A percentile compares a stretch with the other conserved stretches of the same genome.
These are phyloP conservation scores for Aspergillus tanneri DNA, from an alignment of 2,329 filamentous ascomycete genomes.

Conservation along the genomic window DNA sequence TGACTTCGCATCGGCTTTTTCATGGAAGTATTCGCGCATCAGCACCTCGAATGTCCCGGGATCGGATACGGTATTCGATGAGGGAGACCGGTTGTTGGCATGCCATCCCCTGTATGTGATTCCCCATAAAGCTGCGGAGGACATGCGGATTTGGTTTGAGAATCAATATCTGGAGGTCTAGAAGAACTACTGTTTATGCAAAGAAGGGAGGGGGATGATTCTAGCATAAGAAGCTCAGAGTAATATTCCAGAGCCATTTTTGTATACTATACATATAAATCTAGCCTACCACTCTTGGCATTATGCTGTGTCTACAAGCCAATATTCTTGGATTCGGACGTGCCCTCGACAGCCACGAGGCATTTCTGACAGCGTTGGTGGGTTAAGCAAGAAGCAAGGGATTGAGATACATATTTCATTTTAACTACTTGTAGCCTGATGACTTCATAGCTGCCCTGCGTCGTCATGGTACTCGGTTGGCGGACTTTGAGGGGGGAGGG, in stretches of 20 bases:
- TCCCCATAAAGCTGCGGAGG: constrained; percentile 66
- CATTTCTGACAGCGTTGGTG: neutral
- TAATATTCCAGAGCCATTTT: neutral
- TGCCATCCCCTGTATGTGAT: constrained; percentile 86
- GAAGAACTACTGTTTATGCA: neutral
- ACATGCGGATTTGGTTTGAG: constrained; percentile 64
- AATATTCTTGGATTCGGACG: too few species aligned
- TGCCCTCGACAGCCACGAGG: neutral
- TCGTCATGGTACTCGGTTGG: constrained; percentile 1
- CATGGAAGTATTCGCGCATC: constrained; percentile 41
- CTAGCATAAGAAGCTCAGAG: neutral
- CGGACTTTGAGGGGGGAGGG: neutral
- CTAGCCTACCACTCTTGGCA: too few species aligned
- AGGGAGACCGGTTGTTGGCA: constrained; percentile 66
- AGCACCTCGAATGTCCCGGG: constrained; percentile 49
- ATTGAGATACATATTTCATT: neutral
- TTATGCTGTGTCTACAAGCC: too few species aligned
- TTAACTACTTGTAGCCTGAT: neutral
- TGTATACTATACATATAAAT: neutral
- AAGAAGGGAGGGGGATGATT: neutral
- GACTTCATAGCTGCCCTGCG: neutral
- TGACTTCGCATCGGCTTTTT: constrained; percentile 38
- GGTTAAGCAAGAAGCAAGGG: constrained; percentile 2
- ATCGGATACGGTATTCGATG: constrained; percentile 66
- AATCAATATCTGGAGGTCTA: constrained; percentile 23